Base-by-base conservation (phyloP, 768 basidiomycete genomes). In the Favolaschia claudopus region DNA sequence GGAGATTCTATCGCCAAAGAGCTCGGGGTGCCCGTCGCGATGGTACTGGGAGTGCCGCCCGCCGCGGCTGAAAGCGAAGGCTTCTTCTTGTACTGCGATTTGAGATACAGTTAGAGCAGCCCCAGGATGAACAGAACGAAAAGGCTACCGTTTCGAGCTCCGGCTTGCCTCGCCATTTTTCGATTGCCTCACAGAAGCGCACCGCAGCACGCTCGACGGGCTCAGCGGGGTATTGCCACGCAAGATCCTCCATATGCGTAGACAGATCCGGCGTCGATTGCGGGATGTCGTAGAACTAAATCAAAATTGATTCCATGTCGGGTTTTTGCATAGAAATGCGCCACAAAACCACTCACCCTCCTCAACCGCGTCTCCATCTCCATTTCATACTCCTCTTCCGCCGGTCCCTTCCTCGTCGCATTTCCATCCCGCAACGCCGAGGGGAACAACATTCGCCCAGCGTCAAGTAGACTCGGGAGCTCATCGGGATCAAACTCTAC, bases 151-250 rank as follows among this genome's bases (percentile, higher is more conserved):
- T 89, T 74, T 92, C 89, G 8, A 95, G 81, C 65, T 94, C 93
- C 33, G 92, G 92, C 68, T 89, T 91, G 3, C 92, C 92, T 64
- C 92, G 77, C 93, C 92, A 95, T 49, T 83, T 84, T 1, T 89
- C 86, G 39, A 94, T 81, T 32, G 91, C 91, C 69, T 95, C 92
- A 67, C 88, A 92, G 67, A 91, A 95, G 46, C 91, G 78, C 6
- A 92, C 79, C 0, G 89, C 86, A 27, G 89, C 87, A 19, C 91
- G 82, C 67, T 95, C 92, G 15, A 93, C 84, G 20, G 91, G 88
- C 66, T 94, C 91, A 1, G 89, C 87, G 28, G 93, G 91, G 69
- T 88, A 94, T 65, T 86, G 85, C 85, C 88, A 89, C 2, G 91
- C 89, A 4, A 91, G 76, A 63, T 87, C 82, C 68, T 92, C 90